phyloP scores from a whole-genome alignment of 805 yeast species.

The Candida nanaspora region DNA sequence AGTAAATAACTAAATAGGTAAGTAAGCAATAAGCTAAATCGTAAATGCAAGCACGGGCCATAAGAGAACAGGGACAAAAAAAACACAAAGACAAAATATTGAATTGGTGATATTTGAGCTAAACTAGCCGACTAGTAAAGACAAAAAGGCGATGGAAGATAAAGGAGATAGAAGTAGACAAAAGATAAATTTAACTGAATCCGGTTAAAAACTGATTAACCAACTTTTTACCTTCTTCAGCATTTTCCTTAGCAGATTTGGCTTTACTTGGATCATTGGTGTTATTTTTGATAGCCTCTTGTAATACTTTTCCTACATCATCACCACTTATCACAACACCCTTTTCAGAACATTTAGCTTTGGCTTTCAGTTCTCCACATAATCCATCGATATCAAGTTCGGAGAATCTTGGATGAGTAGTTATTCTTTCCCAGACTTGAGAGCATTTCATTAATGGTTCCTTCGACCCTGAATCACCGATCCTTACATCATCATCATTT shows the following conservation, averaged over 20 bases:
- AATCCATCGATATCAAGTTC: constrained; percentile 93
- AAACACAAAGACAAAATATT: too few relatives aligned
- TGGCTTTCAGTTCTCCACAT: constrained; percentile 79
- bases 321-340: constrained; percentile 83
- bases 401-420: constrained; percentile 88
- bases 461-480: constrained; percentile 54
- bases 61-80: too few relatives aligned
- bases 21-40: too few relatives aligned
- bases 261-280: too few relatives aligned
- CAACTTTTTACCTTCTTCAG: not conserved
- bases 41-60: too few relatives aligned
- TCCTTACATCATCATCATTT: constrained; percentile 31
- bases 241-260: not conserved
- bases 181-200: not conserved
- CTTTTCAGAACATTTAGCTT: constrained; percentile 90
- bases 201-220: not conserved
- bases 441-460: constrained; percentile 61
- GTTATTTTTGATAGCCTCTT: constrained; percentile 13
- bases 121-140: not conserved
- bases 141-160: not conserved
- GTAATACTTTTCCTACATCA: constrained; percentile 61
- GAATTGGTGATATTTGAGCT: too few relatives aligned
- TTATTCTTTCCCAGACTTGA: constrained; percentile 94
- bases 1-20: too few relatives aligned
- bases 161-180: not conserved